Evolutionary conservation across 805 yeast genomes (phyloP).

Genomic region (Wickerhamomyces subpelliculosus): DNA sequence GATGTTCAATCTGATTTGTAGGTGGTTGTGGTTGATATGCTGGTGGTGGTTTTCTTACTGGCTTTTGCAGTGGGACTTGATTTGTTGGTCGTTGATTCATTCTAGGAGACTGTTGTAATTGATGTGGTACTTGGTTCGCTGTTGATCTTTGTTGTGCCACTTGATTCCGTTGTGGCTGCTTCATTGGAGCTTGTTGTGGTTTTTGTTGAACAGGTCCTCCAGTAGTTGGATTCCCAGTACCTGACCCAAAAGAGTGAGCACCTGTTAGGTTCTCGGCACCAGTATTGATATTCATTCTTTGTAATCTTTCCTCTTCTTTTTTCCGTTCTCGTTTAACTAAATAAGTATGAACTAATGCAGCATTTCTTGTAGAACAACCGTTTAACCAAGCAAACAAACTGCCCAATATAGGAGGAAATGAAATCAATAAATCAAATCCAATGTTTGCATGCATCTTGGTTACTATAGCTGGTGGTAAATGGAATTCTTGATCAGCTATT

Average conservation of each 20-base stretch:
- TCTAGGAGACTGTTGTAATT: too few species aligned
- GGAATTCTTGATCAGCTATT: conserved; percentile 49
- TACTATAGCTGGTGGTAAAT: conserved; percentile 50
- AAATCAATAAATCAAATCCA: conserved; percentile 61
- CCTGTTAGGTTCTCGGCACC: neutral
- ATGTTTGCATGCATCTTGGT: conserved; percentile 76
- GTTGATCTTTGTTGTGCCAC: too few species aligned
- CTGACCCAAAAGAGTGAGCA: conserved; percentile 1
- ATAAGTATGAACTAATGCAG: conserved; percentile 60
- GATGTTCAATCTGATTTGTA: too few species aligned
- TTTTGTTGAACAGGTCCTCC: neutral
- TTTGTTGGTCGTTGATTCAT: too few species aligned
- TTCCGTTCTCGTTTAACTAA: conserved; percentile 13
- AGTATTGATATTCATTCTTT: neutral
- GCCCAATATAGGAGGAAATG: conserved; percentile 79
- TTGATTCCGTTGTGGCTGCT: too few species aligned
- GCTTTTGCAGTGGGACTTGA: too few species aligned
- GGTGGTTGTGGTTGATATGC: too few species aligned
- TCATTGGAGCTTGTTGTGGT: neutral
- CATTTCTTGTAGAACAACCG: conserved; percentile 84
- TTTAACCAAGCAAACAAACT: conserved; percentile 72
- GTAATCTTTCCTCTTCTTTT: conserved; percentile 3
- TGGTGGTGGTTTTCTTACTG: too few species aligned
- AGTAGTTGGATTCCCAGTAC: neutral
- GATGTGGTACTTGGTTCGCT: too few species aligned